Percentiles rank a stretch among this genome's conserved stretches.
Conservation (phyloP, 148 eudicot species). For the Dianthus caryophyllus region DNA sequence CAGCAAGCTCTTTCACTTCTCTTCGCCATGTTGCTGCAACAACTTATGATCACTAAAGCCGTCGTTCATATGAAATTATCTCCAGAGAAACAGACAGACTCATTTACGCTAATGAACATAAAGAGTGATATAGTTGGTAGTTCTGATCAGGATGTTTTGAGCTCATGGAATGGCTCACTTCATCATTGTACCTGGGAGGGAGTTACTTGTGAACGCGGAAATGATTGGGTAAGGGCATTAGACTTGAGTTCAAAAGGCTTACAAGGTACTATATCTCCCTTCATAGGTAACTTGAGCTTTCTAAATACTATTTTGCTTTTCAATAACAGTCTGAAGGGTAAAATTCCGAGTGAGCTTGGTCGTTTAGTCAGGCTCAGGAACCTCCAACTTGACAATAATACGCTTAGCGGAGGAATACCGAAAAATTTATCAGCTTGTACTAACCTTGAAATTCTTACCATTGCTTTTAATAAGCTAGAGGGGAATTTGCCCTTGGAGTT, state of each 20-base stretch:
- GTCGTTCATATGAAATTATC: too few relatives aligned
- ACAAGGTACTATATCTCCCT: constrained; percentile 33
- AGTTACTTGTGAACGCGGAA: constrained; percentile 24
- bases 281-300: constrained; percentile 40
- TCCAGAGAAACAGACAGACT: too few relatives aligned
- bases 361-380: constrained; percentile 16
- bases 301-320: constrained; percentile 19
- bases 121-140: too few relatives aligned
- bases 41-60: too few relatives aligned
- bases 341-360: constrained; percentile 38
- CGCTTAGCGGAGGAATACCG: constrained; percentile 31
- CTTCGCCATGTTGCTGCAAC: too few relatives aligned
- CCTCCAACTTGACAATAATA: constrained; percentile 24
- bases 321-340: constrained; percentile 28
- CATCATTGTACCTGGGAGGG: constrained; percentile 44
- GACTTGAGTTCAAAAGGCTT: constrained; percentile 18
- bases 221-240: constrained; percentile 26
- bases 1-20: too few relatives aligned
- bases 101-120: too few relatives aligned
- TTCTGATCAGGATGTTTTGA: constrained; percentile 1
- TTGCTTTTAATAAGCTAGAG: constrained; percentile 14
- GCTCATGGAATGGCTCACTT: constrained; percentile 38
- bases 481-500: constrained; percentile 34
- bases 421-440: constrained; percentile 22
- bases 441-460: constrained; percentile 13